Evolutionary conservation across 1,284 basidiomycete genomes (phyloP), one percentile per base, ranked within the genome.

Genomic region (Flammula alnicola): DNA sequence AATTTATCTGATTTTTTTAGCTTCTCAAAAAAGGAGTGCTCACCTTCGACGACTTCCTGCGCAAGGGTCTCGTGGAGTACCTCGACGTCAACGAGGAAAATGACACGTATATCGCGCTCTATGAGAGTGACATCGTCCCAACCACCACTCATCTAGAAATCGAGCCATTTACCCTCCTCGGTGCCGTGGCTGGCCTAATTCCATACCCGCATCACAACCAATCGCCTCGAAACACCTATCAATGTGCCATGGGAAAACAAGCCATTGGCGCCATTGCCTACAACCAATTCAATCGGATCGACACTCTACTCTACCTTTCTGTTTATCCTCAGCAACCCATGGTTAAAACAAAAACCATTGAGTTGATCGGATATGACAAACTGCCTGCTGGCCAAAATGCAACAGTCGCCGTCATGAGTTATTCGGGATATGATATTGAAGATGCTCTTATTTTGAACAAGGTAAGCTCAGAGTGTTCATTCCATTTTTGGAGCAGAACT

Each of bases 241-340:
- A 99, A 76, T 99, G 97, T 66, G 97, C 97, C 44, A 99, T 99
- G 97, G 97, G 97, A 55, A 99, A 99, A 76, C 97, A 99, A 77
- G 97, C 97, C 0, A 98, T 99, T 56, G 97, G 97, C n/a, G 95
- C 95, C 2, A 99, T 99, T 59, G 96, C 88, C 0, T 98, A 96
- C 74, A 99, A 99, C 69, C 97, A 99, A 69, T 84, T 98, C 55
- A 93, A 96, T 67, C 84, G 97, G 37, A 99, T 99, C 67, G 97
- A 99, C 70, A 99, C 97, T 1, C 79, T 99, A n/a, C 80, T 99
- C 19, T 99, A 99, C 73, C 81, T 99, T 44, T 92, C 95, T 56
- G 94, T 98, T n/a, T 99, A 99, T 63, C 97, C 97, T 9, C 97
- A 99, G 65, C 92, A 98, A 65, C 98, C 97, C 0, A 98, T 99